Evolutionary conservation across 768 basidiomycete genomes (phyloP).

Genomic region (Lactarius indigo): DNA sequence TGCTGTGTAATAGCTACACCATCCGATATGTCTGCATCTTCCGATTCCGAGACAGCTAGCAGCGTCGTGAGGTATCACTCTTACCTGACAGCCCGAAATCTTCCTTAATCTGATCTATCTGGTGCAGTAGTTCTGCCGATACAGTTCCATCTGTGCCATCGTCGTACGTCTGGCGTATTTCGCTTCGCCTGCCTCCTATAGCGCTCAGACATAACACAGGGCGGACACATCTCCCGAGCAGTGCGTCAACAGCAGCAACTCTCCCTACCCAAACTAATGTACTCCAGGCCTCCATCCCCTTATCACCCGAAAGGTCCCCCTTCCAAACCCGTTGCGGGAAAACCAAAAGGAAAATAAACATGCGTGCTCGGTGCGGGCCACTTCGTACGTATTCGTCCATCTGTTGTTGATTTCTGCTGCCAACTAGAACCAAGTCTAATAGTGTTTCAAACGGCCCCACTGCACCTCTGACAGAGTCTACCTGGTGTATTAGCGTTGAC

Average conservation of each 20-base stretch:
- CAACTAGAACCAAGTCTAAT: neutral
- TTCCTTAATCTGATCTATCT: neutral
- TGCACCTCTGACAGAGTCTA: neutral
- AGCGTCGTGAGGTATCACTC: neutral
- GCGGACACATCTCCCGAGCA: neutral
- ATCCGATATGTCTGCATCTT: too few species aligned
- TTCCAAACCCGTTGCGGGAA: neutral
- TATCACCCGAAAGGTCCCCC: conserved; percentile 15
- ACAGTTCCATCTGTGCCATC: neutral
- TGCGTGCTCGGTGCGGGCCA: neutral
- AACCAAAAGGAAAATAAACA: neutral
- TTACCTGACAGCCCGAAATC: too few species aligned
- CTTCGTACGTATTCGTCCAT: neutral
- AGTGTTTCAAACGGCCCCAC: neutral
- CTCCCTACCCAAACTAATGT: neutral
- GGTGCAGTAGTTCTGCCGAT: neutral
- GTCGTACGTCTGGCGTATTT: neutral
- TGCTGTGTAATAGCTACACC: too few species aligned
- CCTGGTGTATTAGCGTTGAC: neutral
- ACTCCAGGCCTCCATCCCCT: neutral
- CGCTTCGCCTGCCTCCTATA: neutral
- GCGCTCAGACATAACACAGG: neutral
- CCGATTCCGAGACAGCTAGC: neutral
- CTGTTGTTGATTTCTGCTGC: neutral
- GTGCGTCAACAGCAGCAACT: neutral